Evolutionary conservation across 352 stramenopile species (phyloP).

Genomic region (Elongisporangium anandrum): DNA sequence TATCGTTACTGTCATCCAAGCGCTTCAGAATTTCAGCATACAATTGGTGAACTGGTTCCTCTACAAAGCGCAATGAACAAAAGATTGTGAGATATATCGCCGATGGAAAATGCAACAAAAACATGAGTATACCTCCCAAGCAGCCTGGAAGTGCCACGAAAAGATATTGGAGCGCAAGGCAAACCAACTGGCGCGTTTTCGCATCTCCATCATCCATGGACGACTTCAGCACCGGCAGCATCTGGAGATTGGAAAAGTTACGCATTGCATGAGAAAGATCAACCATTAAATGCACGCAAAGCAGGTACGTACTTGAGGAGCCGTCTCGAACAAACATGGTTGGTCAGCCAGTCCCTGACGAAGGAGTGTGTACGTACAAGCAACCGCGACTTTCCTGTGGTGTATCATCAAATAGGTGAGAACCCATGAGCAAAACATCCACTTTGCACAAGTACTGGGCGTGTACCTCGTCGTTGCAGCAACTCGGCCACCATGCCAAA

Average conservation of each 20-base stretch:
- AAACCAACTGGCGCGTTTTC: constrained; percentile 86
- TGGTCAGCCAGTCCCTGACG: constrained; percentile 71
- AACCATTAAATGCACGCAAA: neutral
- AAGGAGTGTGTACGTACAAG: constrained; percentile 82
- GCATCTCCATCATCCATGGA: constrained; percentile 86
- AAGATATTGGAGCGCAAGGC: constrained; percentile 83
- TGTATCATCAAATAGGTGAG: constrained; percentile 5
- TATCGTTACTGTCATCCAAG: constrained; percentile 90
- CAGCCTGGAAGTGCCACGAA: constrained; percentile 78
- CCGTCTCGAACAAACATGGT: constrained; percentile 77
- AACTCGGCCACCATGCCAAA: constrained; percentile 85
- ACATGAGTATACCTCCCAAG: constrained; percentile 44
- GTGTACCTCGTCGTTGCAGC: constrained; percentile 77
- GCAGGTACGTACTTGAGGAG: constrained; percentile 44
- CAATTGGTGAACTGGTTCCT: constrained; percentile 88
- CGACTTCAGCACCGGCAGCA: constrained; percentile 86
- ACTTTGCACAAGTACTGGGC: neutral
- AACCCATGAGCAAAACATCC: neutral
- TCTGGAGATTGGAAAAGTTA: constrained; percentile 25
- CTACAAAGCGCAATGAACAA: constrained; percentile 20
- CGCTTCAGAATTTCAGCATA: constrained; percentile 92
- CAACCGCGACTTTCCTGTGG: constrained; percentile 84
- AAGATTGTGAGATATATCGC: neutral
- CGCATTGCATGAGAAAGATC: constrained; percentile 4
- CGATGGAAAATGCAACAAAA: neutral